These are phyloP conservation scores for Cyphellophora attinorum DNA, from an alignment of 2,329 filamentous ascomycete genomes.

Conservation along the genomic window DNA sequence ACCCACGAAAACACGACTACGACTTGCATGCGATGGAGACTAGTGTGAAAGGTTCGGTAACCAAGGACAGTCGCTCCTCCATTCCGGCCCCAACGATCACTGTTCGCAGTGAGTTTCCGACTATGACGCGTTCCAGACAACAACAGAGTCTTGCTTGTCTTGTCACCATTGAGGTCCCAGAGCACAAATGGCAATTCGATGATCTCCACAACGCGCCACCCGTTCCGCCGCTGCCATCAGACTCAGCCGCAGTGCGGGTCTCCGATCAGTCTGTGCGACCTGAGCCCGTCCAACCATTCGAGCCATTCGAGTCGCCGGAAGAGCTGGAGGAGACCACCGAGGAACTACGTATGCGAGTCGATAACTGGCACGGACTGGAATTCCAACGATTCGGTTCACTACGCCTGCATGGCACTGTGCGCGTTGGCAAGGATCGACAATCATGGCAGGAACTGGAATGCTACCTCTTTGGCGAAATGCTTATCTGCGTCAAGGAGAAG, in stretches of 20 bases:
- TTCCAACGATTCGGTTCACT: slow-evolving; percentile 81
- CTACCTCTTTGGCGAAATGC: slow-evolving; percentile 95
- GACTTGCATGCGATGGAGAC: slow-evolving; percentile 95
- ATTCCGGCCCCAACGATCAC: slow-evolving; percentile 89
- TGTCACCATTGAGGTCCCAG: slow-evolving; percentile 85
- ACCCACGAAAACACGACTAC: slow-evolving; percentile 74
- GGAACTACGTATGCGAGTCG: slow-evolving; percentile 73
- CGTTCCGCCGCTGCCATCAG: slow-evolving; percentile 36
- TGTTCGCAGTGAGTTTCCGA: slow-evolving; percentile 93
- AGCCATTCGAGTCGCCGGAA: slow-evolving; percentile 59
- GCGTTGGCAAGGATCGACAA: slow-evolving; percentile 89
- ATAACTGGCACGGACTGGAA: slow-evolving; percentile 96
- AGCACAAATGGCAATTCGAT: slow-evolving; percentile 86
- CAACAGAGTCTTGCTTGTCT: slow-evolving; percentile 93
- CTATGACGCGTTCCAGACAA: slow-evolving; percentile 79
- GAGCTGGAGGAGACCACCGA: slow-evolving; percentile 78
- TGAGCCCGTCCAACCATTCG: not conserved
- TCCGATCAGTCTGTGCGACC: slow-evolving; percentile 26
- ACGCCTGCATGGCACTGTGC: slow-evolving; percentile 76
- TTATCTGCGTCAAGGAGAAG: slow-evolving; percentile 99
- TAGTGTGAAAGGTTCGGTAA: slow-evolving; percentile 62
- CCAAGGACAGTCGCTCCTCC: slow-evolving; percentile 62
- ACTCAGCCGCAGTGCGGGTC: slow-evolving; percentile 35
- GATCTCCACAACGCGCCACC: slow-evolving; percentile 53
- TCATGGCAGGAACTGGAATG: slow-evolving; percentile 98